These are phyloP conservation scores for Kwoniella sp. DNA, from an alignment of 768 basidiomycete species.

Conservation along the genomic window DNA sequence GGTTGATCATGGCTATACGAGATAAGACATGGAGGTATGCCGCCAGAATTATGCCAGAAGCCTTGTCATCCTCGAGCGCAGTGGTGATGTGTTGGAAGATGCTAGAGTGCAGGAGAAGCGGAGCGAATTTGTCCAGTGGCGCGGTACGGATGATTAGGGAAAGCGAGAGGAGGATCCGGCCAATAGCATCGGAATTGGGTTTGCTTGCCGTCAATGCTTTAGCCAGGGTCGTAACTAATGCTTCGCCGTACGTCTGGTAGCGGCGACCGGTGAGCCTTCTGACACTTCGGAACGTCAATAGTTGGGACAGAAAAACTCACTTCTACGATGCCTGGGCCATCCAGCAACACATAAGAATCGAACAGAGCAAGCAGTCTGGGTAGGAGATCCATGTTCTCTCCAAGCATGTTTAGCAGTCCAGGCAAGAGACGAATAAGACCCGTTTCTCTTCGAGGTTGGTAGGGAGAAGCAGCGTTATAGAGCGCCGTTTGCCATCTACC, in stretches of 20 bases:
- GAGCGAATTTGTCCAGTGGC: constrained; percentile 35
- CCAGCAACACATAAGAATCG: constrained; percentile 52
- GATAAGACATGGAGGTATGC: constrained; percentile 47
- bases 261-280: not conserved
- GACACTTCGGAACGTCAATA: not conserved
- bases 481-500: constrained; percentile 51
- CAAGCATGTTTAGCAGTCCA: constrained; percentile 42
- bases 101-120: constrained; percentile 40
- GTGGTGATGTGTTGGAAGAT: constrained; percentile 47
- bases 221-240: constrained; percentile 30
- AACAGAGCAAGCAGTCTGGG: constrained; percentile 36
- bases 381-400: constrained; percentile 49
- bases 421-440: constrained; percentile 49
- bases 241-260: constrained; percentile 39
- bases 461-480: constrained; percentile 45
- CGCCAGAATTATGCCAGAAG: constrained; percentile 49
- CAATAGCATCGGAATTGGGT: constrained; percentile 34
- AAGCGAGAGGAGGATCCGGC: constrained; percentile 38
- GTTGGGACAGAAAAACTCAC: constrained; percentile 20
- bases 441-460: constrained; percentile 36
- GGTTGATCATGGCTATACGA: constrained; percentile 47
- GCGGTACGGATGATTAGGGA: constrained; percentile 40
- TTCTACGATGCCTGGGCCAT: constrained; percentile 41
- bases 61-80: constrained; percentile 54
- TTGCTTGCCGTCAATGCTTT: constrained; percentile 34